Evolutionary conservation across 2,329 filamentous ascomycete species (phyloP).

Genomic region (Setomelanomma holmii): DNA sequence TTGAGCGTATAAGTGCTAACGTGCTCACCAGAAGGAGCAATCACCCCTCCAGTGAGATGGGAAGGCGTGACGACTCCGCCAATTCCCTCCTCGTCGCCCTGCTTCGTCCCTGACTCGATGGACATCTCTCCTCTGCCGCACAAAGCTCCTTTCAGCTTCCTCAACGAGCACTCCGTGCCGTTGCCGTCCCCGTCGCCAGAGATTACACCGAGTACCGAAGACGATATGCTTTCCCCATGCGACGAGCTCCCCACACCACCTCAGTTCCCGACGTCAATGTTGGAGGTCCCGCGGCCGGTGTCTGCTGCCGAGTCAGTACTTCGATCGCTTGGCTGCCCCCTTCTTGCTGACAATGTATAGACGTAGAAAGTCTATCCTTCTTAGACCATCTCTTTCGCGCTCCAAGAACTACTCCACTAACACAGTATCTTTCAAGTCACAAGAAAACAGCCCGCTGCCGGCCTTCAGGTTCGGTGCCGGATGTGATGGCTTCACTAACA

Average conservation of each 20-base stretch:
- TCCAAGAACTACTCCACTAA: constrained; percentile 77
- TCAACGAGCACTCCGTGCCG: constrained; percentile 68
- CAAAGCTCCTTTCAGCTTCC: constrained; percentile 72
- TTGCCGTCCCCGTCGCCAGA: constrained; percentile 76
- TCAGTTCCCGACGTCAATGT: constrained; percentile 29
- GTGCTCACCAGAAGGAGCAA: constrained; percentile 47
- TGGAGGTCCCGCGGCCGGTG: constrained; percentile 44
- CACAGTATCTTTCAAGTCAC: constrained; percentile 65
- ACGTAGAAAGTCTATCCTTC: constrained; percentile 56
- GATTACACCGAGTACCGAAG: constrained; percentile 52
- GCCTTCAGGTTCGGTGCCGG: constrained; percentile 77
- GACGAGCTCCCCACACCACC: constrained; percentile 38
- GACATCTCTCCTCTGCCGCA: constrained; percentile 90
- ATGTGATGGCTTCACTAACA: constrained; percentile 58
- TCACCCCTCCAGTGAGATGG: constrained; percentile 54
- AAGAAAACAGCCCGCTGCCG: constrained; percentile 70
- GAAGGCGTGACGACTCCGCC: constrained; percentile 85
- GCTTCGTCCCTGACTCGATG: constrained; percentile 77
- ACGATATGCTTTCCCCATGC: constrained; percentile 52
- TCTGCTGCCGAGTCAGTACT: constrained; percentile 48
- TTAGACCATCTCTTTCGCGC: constrained; percentile 76
- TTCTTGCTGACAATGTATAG: constrained; percentile 33
- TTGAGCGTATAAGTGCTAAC: constrained; percentile 34
- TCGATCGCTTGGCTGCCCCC: not conserved
- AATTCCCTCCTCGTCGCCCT: constrained; percentile 82